Conservation (phyloP, 2,329 filamentous ascomycete species). For the Venturiaceae sp. region DNA sequence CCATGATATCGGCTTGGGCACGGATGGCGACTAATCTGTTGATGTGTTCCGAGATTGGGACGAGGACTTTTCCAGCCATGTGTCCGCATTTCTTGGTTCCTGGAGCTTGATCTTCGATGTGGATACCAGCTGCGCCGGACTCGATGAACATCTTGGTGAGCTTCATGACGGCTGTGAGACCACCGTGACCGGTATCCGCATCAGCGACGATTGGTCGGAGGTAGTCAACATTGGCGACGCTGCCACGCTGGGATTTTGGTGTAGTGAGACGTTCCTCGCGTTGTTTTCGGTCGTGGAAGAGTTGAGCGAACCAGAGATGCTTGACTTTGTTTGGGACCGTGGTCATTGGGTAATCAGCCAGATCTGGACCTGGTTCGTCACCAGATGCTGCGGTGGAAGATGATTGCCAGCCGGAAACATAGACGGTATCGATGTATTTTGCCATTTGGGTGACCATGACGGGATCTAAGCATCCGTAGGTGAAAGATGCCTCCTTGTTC, state of each 20-base stretch:
- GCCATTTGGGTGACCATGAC: slow-evolving; percentile 99
- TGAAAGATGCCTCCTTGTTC: slow-evolving; percentile 81
- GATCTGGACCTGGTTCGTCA: slow-evolving; percentile 92
- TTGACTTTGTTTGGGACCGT: slow-evolving; percentile 98
- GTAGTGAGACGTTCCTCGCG: slow-evolving; percentile 82
- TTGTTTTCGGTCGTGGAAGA: slow-evolving; percentile 99
- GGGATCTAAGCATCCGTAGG: slow-evolving; percentile 93
- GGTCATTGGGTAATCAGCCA: slow-evolving; percentile 90
- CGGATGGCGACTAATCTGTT: slow-evolving; percentile 94
- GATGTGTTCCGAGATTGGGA: slow-evolving; percentile 96
- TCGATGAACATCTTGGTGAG: slow-evolving; percentile 96
- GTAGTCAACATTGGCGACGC: slow-evolving; percentile 78
- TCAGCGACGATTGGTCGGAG: slow-evolving; percentile 93
- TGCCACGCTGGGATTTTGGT: slow-evolving; percentile 61
- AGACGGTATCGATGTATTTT: slow-evolving; percentile 96
- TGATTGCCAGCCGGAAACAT: slow-evolving; percentile 98
- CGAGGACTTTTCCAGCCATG: slow-evolving; percentile 97
- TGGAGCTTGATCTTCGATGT: slow-evolving; percentile 97
- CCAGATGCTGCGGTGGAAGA: slow-evolving; percentile 92
- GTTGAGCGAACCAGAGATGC: slow-evolving; percentile 95
- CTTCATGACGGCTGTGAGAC: slow-evolving; percentile 98
- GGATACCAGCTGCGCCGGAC: slow-evolving; percentile 92
- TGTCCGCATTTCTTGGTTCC: slow-evolving; percentile 99
- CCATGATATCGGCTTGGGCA: slow-evolving; percentile 98
- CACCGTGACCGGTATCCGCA: slow-evolving; percentile 93